These are phyloP conservation scores for Colletotrichum lupini DNA, from an alignment of 2,329 filamentous ascomycete genomes.

Conservation along the genomic window DNA sequence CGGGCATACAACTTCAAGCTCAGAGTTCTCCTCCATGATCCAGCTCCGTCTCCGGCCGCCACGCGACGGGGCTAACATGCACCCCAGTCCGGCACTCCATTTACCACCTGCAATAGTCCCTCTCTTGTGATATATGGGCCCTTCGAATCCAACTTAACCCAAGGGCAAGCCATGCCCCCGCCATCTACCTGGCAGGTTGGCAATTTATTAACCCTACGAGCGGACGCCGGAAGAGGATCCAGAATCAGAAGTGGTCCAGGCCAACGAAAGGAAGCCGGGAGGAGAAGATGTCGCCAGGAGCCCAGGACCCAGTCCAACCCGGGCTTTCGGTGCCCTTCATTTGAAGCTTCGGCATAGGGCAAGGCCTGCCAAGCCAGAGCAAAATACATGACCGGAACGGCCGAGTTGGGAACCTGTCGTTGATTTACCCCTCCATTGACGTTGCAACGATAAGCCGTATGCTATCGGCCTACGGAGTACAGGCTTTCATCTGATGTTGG, in stretches of 20 bases:
- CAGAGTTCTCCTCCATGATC: neutral
- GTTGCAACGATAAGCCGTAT: neutral
- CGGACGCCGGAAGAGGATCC: slow-evolving; percentile 2
- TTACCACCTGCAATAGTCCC: neutral
- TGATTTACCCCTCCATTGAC: neutral
- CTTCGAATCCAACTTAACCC: neutral
- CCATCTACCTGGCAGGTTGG: neutral
- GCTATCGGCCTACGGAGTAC: neutral
- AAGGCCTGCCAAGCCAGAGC: neutral
- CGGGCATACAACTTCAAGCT: no score
- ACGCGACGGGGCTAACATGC: neutral
- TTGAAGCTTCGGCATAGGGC: neutral
- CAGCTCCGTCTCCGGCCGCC: neutral
- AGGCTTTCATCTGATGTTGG: neutral
- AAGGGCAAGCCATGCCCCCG: neutral
- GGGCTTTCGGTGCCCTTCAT: slow-evolving; percentile 4
- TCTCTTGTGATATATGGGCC: slow-evolving; percentile 5
- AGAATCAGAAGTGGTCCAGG: neutral
- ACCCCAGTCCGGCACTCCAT: slow-evolving; percentile 26
- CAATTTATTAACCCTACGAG: neutral
- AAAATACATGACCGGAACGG: neutral
- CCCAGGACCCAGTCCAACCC: slow-evolving; percentile 7
- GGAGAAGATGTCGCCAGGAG: neutral
- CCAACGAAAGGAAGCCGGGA: slow-evolving; percentile 4
- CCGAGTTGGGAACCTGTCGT: neutral